Evolutionary conservation across 352 stramenopile genomes (phyloP).

Genomic region (Phytophthora kernoviae): DNA sequence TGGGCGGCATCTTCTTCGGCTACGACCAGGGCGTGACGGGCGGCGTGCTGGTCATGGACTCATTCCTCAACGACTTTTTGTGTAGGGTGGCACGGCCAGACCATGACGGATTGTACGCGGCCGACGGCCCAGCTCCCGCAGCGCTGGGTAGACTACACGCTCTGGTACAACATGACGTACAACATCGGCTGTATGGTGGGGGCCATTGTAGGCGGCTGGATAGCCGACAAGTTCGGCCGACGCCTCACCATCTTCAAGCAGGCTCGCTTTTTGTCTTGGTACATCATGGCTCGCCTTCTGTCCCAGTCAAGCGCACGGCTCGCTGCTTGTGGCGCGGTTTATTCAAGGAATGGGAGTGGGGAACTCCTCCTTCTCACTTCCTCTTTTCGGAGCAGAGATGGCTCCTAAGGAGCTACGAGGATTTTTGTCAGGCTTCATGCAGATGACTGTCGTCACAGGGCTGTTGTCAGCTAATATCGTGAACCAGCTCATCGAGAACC

Average conservation of each 20-base stretch:
- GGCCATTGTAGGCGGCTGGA: slow-evolving; percentile 39
- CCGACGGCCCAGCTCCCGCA: slow-evolving; percentile 35
- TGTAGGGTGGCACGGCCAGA: slow-evolving; percentile 45
- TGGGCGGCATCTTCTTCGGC: slow-evolving; percentile 48
- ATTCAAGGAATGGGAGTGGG: slow-evolving; percentile 52
- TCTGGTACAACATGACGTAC: slow-evolving; percentile 65
- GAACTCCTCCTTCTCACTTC: slow-evolving; percentile 59
- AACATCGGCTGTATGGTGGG: slow-evolving; percentile 57
- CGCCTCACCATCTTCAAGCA: slow-evolving; percentile 49
- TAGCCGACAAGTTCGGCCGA: slow-evolving; percentile 47
- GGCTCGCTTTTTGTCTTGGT: slow-evolving; percentile 42
- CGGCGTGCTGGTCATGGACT: slow-evolving; percentile 49
- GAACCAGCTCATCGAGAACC: slow-evolving; percentile 46
- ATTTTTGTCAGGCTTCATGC: slow-evolving; percentile 68
- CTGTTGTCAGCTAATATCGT: slow-evolving; percentile 48
- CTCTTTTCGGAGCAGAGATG: slow-evolving; percentile 63
- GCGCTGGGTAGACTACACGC: slow-evolving; percentile 53
- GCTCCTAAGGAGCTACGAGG: slow-evolving; percentile 63
- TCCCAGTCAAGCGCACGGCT: slow-evolving; percentile 30
- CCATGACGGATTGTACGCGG: slow-evolving; percentile 39
- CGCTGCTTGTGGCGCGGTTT: slow-evolving; percentile 41
- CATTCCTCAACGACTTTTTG: slow-evolving; percentile 58
- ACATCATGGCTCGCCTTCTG: slow-evolving; percentile 49
- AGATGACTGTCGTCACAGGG: slow-evolving; percentile 62
- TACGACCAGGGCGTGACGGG: slow-evolving; percentile 46